Evolutionary conservation across 306 rosid genomes (phyloP), one percentile per base, ranked within the genome.

Genomic region (Astragalus membranaceus): DNA sequence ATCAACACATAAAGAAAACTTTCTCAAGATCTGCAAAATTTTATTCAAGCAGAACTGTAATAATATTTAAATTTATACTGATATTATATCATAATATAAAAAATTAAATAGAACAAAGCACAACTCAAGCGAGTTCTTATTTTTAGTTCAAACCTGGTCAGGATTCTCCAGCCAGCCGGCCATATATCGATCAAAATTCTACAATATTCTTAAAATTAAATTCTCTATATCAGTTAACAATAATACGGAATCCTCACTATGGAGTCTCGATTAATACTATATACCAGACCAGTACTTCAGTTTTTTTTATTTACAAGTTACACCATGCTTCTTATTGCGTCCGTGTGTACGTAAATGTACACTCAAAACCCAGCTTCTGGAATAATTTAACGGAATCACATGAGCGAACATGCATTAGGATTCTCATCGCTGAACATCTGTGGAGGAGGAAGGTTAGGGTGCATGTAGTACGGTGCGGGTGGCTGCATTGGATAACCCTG

Each of bases 351-450:
- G 26, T 11, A 42, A 52, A 66, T n/a, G 30, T 53, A 44, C 15
- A 55, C 56, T 7, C 68, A 63, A 71, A 72, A 49, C 13, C 8
- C 8, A 36, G 4, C 1, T 41, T 29, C 17, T 11, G 0, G 5
- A 29, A 55, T 13, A 42, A n/a, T 5, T n/a, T 5, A 0, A 41
- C 3, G 12, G 4, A 9, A 47, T 89, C 95, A 94, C 98, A 94
- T 91, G n/a, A 94, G 5, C 12, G 95, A 84, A 74, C 99, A 94
- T 4, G 82, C 88, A 52, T 94, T 91, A 1, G 99, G 99, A 58
- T 94, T 94, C 82, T 94, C 99, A 57, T 94, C 99, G 62, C 96
- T 82, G 54, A 82, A 82, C 83, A 82, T 82, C 69, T 82, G 90
- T 8, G 94, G 89, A 1, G 79, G 82, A 36, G 82, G 80, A 1